A percentile compares a stretch with the other conserved stretches of the same genome.
Evolutionary conservation across 305 asterid species (phyloP).

Genomic region (Withania somnifera): DNA sequence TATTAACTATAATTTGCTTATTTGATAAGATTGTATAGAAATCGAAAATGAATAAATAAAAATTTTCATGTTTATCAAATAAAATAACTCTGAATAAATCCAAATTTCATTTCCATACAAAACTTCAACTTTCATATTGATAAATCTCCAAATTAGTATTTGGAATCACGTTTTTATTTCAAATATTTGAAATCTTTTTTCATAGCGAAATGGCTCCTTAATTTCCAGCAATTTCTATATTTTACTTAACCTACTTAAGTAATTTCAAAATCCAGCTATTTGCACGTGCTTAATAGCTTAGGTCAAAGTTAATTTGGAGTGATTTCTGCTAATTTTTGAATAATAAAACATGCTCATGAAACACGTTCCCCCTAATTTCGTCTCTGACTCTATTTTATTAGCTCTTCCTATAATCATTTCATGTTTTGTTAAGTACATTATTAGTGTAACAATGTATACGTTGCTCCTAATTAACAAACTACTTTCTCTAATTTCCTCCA

Average conservation of each 20-base stretch:
- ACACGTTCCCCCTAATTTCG: not conserved
- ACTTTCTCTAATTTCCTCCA: not conserved
- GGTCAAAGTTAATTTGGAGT: not conserved
- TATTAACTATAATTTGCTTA: too few relatives aligned
- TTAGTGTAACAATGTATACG: not conserved
- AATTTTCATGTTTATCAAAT: too few relatives aligned
- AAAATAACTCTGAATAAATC: too few relatives aligned
- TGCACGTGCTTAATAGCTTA: not conserved
- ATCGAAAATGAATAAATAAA: too few relatives aligned
- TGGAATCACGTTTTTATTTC: not conserved
- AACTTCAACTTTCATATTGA: too few relatives aligned
- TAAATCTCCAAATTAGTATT: too few relatives aligned
- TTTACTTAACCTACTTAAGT: not conserved
- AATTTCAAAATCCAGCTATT: not conserved
- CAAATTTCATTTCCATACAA: too few relatives aligned
- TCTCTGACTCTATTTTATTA: not conserved
- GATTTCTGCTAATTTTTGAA: not conserved
- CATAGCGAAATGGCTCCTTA: not conserved
- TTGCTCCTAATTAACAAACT: not conserved
- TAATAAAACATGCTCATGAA: not conserved
- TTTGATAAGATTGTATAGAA: too few relatives aligned
- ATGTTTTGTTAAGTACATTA: not conserved
- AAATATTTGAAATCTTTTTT: not conserved
- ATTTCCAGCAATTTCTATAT: not conserved
- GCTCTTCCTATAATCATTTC: not conserved